Conservation (phyloP, 2,329 filamentous ascomycete species). For the Sarocladiaceae sp. region DNA sequence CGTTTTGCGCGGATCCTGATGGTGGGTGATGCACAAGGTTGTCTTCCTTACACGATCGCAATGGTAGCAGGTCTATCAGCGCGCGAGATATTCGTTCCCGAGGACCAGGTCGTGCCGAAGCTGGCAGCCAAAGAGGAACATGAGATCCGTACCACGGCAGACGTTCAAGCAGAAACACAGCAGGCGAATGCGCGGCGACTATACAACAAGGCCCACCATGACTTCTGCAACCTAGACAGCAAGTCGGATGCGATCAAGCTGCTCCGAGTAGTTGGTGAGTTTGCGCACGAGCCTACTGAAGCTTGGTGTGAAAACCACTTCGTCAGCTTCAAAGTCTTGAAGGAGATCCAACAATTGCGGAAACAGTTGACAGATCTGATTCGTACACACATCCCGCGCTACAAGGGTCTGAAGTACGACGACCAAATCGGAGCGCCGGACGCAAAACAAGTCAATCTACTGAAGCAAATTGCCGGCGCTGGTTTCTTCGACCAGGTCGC, state of each 20-base stretch:
- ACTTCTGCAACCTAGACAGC: conserved; percentile 77
- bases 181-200: conserved; percentile 58
- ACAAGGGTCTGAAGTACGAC: conserved; percentile 49
- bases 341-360: conserved; percentile 79
- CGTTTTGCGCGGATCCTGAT: conserved; percentile 90
- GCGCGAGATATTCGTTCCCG: conserved; percentile 80
- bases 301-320: conserved; percentile 79
- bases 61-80: conserved; percentile 86
- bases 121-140: conserved; percentile 41
- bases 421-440: conserved; percentile 56
- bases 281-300: conserved; percentile 68
- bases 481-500: conserved; percentile 95
- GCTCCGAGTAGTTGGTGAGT: conserved; percentile 83
- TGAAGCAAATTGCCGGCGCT: conserved; percentile 88
- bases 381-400: conserved; percentile 66
- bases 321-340: conserved; percentile 80
- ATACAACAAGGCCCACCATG: conserved; percentile 69
- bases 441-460: conserved; percentile 66
- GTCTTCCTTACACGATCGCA: conserved; percentile 80
- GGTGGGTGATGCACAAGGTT: conserved; percentile 76
- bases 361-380: conserved; percentile 80
- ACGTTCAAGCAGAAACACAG: conserved; percentile 67
- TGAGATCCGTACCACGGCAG: conserved; percentile 57
- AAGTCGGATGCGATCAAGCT: conserved; percentile 86
- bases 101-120: conserved; percentile 68